Base-by-base conservation (phyloP, 1,284 basidiomycete genomes). In the Hypsizygus ulmarius region DNA sequence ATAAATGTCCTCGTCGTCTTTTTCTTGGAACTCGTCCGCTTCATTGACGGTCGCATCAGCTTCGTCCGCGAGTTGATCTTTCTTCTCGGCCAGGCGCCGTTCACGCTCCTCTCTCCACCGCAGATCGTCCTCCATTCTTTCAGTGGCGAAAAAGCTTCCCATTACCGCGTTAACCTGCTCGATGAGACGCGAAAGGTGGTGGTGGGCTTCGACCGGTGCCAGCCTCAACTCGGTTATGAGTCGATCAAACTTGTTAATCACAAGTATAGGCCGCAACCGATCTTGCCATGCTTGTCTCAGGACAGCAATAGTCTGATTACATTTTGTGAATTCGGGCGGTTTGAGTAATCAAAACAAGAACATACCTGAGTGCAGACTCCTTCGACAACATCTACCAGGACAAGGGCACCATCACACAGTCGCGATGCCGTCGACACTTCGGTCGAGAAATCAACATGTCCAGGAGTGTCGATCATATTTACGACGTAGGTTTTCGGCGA, bases 111-210 rank as follows among this genome's bases (percentile, higher is more conserved):
- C 95, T 57, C 89, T 78, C 93, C 96, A 97, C 14, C 93, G 78
- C 34, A 93, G 69, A 69, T 98, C 95, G 59, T 98, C 94, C 55
- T 94, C 92, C 93, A 99, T 97, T n/a, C 96, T 76, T 54, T 97
- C 96, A 1, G 87, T 82, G 0, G 94, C 93, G 62, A 95, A 99
- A 70, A 98, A 97, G 43, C 84, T 84, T 0, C 97, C 97, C 87
- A 98, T 96, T 49, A 99, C 92, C 0, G 95, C 97, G 63, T 99
- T 99, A 21, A 97, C 96, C 63, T 97, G 93, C 67, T 99, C 97
- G 53, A 99, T 92, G 15, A 99, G 77, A 43, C 93, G 89, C 2
- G 85, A 77, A 16, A 99, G 82, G 60, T 98, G 96, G 59, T 97
- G 91, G 63, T 99, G 93, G 3, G 94, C 96, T 65, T 99, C 97